Evolutionary conservation across 352 stramenopile species (phyloP), one percentile per base, ranked within the genome.

Genomic region (Globisporangium echinulatum): DNA sequence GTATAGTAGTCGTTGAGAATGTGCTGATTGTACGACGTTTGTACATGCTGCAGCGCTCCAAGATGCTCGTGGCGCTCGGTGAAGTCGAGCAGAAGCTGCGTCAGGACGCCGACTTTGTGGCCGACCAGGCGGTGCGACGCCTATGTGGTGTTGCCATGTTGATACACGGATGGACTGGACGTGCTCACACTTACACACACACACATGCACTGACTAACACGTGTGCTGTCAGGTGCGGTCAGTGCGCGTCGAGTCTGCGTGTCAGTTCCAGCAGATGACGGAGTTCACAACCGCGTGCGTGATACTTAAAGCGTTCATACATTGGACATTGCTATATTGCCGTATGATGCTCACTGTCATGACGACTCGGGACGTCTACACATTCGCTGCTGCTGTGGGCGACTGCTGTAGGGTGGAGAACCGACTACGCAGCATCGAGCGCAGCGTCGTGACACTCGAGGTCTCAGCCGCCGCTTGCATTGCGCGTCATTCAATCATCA

Each of bases 41-140:
- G 33, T 37, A 19, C 39, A 19, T 37, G 9, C 37, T 9, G 3
- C 33, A 79, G 73, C 66, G 68, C 9, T 59, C 62, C 3, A 77
- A 66, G 46, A 66, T 79, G 46, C 54, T 82, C 8, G 37, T 67
- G 6, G 70, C 73, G 13, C 58, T 82, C 1, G 59, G 67, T 9
- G 66, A 77, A 58, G 68, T 79, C 1, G 73, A 82, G 42, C 63
- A 67, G 17, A 77, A 77, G 44, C 56, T 82, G 4, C 63, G 69
- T 0, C 59, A 73, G 13, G 73, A 82, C 33, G 70, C 69, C 5
- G 69, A 77, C 48, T 52, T 63, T 13, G 63, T 71, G 3, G 63
- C 67, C 10, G 66, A 76, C 33, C 64, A 73, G 54, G 71, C 71
- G 36, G 71, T 79, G 61, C 39, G 55, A 7, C 10, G 3, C 25